A percentile compares a stretch with the other conserved stretches of the same genome.
phyloP scores from a whole-genome alignment of 768 basidiomycete genomes.

The Kwoniella mangroviensis region DNA sequence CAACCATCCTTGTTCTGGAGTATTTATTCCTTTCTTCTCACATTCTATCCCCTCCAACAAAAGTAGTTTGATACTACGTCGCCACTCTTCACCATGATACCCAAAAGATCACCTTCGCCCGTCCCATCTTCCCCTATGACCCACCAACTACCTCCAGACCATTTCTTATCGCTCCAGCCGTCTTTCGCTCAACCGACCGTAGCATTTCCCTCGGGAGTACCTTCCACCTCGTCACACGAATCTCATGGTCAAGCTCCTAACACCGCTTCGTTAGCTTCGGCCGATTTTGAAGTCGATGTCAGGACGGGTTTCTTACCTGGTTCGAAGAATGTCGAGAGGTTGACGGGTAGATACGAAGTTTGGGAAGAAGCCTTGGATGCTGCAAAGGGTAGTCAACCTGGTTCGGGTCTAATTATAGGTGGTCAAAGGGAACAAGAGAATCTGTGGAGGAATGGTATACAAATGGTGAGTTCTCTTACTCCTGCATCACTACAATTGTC shows the following conservation, averaged over 20 bases:
- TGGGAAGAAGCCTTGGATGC: slow-evolving; percentile 68
- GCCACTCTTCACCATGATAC: slow-evolving; percentile 24
- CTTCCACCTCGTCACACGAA: slow-evolving; percentile 41
- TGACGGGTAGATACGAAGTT: slow-evolving; percentile 68
- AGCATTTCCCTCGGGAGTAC: slow-evolving; percentile 31
- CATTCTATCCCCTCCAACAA: not conserved
- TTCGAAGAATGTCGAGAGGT: slow-evolving; percentile 68
- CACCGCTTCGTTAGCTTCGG: slow-evolving; percentile 72
- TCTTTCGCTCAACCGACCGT: slow-evolving; percentile 39
- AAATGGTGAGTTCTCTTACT: slow-evolving; percentile 64
- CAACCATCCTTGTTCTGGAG: not conserved
- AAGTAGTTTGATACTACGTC: not conserved
- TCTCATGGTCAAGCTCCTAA: slow-evolving; percentile 59
- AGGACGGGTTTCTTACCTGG: slow-evolving; percentile 91
- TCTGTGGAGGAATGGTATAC: slow-evolving; percentile 70
- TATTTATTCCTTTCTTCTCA: not conserved
- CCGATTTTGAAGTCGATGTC: slow-evolving; percentile 91
- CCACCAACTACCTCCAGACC: slow-evolving; percentile 41
- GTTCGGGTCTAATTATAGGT: slow-evolving; percentile 40
- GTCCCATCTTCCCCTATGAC: not conserved
- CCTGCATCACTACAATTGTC: not conserved
- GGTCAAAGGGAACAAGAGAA: slow-evolving; percentile 60
- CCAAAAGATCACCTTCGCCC: slow-evolving; percentile 20
- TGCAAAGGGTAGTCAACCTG: slow-evolving; percentile 61
- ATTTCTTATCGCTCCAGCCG: slow-evolving; percentile 55